Percentiles rank a stretch among this genome's conserved stretches.
Conservation (phyloP, 1,139 yeast genomes). For the Candida dubliniensis region DNA sequence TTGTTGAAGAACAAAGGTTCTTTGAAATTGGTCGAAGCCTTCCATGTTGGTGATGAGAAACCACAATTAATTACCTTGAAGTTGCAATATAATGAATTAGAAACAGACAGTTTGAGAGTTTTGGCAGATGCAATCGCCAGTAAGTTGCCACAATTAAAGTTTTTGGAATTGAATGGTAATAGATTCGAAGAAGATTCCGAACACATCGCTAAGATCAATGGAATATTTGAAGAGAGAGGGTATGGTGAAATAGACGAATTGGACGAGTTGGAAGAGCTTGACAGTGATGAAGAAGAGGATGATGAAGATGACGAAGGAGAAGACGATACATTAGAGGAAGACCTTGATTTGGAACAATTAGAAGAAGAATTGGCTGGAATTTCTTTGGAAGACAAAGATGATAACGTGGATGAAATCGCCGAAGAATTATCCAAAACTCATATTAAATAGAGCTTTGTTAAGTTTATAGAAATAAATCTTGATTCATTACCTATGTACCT, state of each 20-base stretch:
- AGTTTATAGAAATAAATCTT: neutral
- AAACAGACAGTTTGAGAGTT: slow-evolving; percentile 57
- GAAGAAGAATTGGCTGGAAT: slow-evolving; percentile 56
- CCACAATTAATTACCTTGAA: slow-evolving; percentile 55
- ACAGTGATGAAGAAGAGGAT: slow-evolving; percentile 78
- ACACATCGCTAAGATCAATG: slow-evolving; percentile 34
- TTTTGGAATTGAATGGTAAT: slow-evolving; percentile 88
- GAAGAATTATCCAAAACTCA: slow-evolving; percentile 56
- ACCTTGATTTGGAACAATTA: slow-evolving; percentile 54
- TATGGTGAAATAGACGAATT: slow-evolving; percentile 83
- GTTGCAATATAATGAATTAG: slow-evolving; percentile 89
- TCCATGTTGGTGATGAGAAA: slow-evolving; percentile 37
- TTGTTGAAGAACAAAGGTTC: slow-evolving; percentile 79
- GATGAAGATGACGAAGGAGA: slow-evolving; percentile 67
- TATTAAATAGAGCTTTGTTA: slow-evolving; percentile 23
- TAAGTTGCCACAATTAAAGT: slow-evolving; percentile 60
- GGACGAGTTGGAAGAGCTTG: slow-evolving; percentile 90
- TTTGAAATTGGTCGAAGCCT: slow-evolving; percentile 48
- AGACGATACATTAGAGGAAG: slow-evolving; percentile 47
- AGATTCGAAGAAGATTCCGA: slow-evolving; percentile 57
- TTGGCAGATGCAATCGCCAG: slow-evolving; percentile 53
- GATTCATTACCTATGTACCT: neutral
- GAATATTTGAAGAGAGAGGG: slow-evolving; percentile 70
- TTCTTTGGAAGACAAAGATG: slow-evolving; percentile 25
- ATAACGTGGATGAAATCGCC: slow-evolving; percentile 60